These are phyloP conservation scores for Mimosa bimucronata DNA, from an alignment of 306 rosid genomes.

Conservation along the genomic window DNA sequence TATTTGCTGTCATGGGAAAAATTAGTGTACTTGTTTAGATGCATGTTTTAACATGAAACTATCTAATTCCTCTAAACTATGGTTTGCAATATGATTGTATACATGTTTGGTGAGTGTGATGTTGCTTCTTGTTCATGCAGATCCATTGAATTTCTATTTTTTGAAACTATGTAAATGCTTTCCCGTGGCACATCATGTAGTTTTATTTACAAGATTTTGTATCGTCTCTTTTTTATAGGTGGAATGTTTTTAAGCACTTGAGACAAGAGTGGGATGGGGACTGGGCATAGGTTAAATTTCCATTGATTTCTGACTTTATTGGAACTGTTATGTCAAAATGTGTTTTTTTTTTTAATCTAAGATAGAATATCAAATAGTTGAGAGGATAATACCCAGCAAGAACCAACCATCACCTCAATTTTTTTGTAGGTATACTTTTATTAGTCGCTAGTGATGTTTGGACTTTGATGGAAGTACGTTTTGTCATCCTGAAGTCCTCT, in stretches of 20 bases:
- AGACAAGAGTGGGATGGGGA: background rate
- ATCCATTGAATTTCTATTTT: background rate
- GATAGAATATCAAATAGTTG: conserved; percentile 22
- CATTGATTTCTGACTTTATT: conserved; percentile 31
- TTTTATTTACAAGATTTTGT: background rate
- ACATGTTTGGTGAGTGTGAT: background rate
- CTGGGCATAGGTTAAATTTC: conserved; percentile 21
- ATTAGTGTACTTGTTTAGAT: background rate
- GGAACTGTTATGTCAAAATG: conserved; percentile 26
- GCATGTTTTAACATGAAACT: background rate
- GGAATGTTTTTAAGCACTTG: conserved; percentile 16
- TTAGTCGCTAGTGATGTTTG: conserved; percentile 21
- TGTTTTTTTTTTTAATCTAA: too few relatives aligned
- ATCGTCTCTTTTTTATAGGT: conserved; percentile 6
- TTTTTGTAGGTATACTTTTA: background rate
- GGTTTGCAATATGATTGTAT: background rate
- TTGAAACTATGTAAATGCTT: background rate
- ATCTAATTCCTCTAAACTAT: conserved; percentile 11
- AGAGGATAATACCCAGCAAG: background rate
- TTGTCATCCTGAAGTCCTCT: conserved; percentile 18
- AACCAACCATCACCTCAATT: background rate
- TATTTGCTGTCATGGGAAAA: conserved; percentile 5
- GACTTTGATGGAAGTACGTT: background rate
- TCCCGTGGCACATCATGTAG: background rate
- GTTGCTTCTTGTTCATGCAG: conserved; percentile 24